Evolutionary conservation across 192 early-diverging fungal genomes (phyloP).

Genomic region (Glomus cerebriforme): DNA sequence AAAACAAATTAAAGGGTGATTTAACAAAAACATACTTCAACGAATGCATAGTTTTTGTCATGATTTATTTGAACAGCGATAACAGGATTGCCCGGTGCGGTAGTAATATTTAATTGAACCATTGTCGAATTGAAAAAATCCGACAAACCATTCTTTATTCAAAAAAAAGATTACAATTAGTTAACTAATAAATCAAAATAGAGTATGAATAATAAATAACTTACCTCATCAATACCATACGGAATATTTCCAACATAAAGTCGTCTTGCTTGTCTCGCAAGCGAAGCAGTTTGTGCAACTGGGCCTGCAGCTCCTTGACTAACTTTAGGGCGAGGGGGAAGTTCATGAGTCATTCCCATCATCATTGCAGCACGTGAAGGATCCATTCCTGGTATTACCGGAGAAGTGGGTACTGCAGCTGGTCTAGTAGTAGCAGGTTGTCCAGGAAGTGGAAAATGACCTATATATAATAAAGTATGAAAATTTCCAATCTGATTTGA

Average conservation of each 20-base stretch:
- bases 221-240: conserved; percentile 70
- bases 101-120: conserved; percentile 72
- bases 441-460: conserved; percentile 77
- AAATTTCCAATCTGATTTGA: conserved; percentile 36
- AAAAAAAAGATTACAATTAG: conserved; percentile 3
- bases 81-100: conserved; percentile 69
- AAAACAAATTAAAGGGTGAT: neutral
- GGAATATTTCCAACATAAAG: conserved; percentile 94
- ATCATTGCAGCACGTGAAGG: conserved; percentile 54
- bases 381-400: conserved; percentile 51
- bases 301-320: conserved; percentile 49
- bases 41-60: conserved; percentile 96
- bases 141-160: conserved; percentile 58
- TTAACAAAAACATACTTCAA: conserved; percentile 68
- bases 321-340: conserved; percentile 48
- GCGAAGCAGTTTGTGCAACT: conserved; percentile 53
- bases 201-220: neutral
- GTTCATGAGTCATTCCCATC: conserved; percentile 49
- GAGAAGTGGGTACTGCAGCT: neutral
- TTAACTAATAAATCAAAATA: neutral
- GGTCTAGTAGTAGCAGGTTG: conserved; percentile 51
- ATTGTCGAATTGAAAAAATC: conserved; percentile 90
- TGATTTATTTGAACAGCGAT: conserved; percentile 84
- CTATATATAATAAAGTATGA: conserved; percentile 52
- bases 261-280: conserved; percentile 78